Evolutionary conservation across 1,139 yeast genomes (phyloP).

Genomic region (Saccharomyces hybrid): DNA sequence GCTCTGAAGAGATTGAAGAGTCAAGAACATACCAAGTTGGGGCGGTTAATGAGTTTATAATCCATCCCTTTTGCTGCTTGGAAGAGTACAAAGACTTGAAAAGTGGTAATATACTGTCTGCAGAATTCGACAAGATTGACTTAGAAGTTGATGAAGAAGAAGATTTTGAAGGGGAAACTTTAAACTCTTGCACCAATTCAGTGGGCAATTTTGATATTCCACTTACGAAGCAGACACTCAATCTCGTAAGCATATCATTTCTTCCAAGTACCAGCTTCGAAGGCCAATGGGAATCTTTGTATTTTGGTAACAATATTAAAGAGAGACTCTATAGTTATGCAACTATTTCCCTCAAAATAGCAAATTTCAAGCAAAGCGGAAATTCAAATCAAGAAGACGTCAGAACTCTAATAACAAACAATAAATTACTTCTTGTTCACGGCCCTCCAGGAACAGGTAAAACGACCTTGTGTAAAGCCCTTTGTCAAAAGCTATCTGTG

Average conservation of each 20-base stretch:
- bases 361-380: constrained; percentile 7
- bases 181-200: neutral
- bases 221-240: constrained; percentile 20
- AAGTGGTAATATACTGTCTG: constrained; percentile 5
- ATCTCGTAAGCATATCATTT: constrained; percentile 13
- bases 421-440: constrained; percentile 32
- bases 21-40: neutral
- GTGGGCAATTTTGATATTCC: constrained; percentile 6
- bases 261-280: constrained; percentile 29
- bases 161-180: constrained; percentile 6
- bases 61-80: constrained; percentile 13
- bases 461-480: constrained; percentile 41
- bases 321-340: constrained; percentile 27
- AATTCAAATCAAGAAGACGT: neutral
- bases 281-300: constrained; percentile 30
- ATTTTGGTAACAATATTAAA: constrained; percentile 27
- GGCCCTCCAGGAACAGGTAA: constrained; percentile 53
- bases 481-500: constrained; percentile 34
- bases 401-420: constrained; percentile 11
- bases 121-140: constrained; percentile 26
- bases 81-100: constrained; percentile 1
- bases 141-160: constrained; percentile 14
- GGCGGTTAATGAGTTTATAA: neutral
- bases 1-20: neutral
- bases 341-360: constrained; percentile 25